Base-by-base conservation (phyloP, 1,139 yeast genomes). In the Entelexis sorbosivorans region DNA sequence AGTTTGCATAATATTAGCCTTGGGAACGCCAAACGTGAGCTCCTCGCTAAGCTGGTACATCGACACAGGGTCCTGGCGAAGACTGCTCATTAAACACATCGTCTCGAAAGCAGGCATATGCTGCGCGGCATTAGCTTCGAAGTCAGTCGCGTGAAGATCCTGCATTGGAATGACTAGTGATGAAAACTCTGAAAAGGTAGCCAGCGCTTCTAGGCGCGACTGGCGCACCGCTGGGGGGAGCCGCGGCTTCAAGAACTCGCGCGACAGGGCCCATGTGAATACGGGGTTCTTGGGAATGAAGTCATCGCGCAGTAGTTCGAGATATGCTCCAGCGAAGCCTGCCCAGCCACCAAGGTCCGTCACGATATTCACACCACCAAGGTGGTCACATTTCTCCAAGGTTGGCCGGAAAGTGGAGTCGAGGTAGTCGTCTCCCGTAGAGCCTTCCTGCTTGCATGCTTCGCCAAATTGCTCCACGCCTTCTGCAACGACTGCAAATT, bases 341-440 rank as follows among this genome's bases (percentile, higher is more conserved):
- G 89, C 82, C 97, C 97, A 91, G 0, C 82, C 83, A 36, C 78
- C 73, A 6, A 81, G 59, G 49, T 87, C 94, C 0, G 83, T 75
- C 2, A 81, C 63, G 0, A 85, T 52, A 58, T 82, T 83, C 13
- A 89, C 57, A 0, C 96, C 96, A 51, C 76, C 78, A 31, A 88
- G 64, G 26, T 70, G 66, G 63, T 91, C 97, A 61, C 93, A 79
- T 56, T 78, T 77, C 62, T 91, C 98, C n/a, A 91, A 63, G 45
- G 75, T 67, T 4, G 71, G 70, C 49, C 96, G 71, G 53, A 89
- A 76, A 10, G 70, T 69, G 7, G 75, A 77, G 44, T 82, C 83
- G 45, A 78, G 63, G 49, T 78, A 78, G 10, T 81, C 82, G 17
- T 60, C 63, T 11, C 28, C 16, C 1, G 16, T 14, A 11, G 32